Evolutionary conservation across 176 grass and related monocot genomes (phyloP).

Genomic region (Cenchrus purpureus): DNA sequence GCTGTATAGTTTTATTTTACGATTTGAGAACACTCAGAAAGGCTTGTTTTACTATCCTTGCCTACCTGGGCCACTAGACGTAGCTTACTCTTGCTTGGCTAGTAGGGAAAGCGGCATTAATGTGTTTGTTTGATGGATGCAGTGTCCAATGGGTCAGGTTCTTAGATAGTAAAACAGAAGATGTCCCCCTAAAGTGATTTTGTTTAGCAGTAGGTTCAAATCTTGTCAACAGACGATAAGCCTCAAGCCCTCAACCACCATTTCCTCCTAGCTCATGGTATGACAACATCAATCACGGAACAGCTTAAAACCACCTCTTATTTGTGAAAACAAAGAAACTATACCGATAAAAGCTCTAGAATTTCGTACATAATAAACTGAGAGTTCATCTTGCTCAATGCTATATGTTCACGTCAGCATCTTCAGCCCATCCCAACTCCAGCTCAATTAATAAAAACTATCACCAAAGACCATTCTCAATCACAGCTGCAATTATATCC

Average conservation of each 20-base stretch:
- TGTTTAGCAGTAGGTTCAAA: background rate
- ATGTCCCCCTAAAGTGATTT: background rate
- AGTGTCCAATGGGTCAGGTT: too few relatives aligned
- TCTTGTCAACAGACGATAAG: background rate
- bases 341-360: background rate
- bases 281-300: background rate
- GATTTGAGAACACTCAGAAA: background rate
- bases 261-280: background rate
- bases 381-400: background rate
- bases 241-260: too few relatives aligned
- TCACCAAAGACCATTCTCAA: constrained; percentile 76
- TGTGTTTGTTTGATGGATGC: background rate
- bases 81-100: background rate
- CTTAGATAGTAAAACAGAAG: too few relatives aligned
- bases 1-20: background rate
- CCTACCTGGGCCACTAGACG: background rate
- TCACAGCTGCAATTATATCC: constrained; percentile 57
- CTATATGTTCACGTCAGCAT: background rate
- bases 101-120: background rate
- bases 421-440: background rate
- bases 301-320: background rate
- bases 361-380: background rate
- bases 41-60: background rate
- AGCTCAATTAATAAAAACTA: background rate
- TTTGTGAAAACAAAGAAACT: background rate